Evolutionary conservation across 2,329 filamentous ascomycete genomes (phyloP), one percentile per base, ranked within the genome.

Genomic region (Nigrograna mackinnonii): DNA sequence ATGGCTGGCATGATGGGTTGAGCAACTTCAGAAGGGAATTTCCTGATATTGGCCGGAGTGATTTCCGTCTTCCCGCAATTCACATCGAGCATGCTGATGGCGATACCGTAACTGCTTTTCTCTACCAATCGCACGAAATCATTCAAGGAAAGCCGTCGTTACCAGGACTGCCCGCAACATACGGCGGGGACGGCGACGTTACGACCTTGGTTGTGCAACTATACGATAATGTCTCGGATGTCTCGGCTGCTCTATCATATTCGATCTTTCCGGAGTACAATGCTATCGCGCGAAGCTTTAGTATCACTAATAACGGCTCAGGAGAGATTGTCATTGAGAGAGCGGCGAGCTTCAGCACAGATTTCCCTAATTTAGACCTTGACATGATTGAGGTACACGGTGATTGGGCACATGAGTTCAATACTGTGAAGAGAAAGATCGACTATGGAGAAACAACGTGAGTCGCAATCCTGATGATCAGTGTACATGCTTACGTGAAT

Each of bases 211-310:
- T 79, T 7, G 71, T 86, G 0, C 75, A 76, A 39, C 54, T 86
- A 35, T 78, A 78, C 48, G 83, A 86, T 56, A 78, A 43, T 21
- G 75, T 79, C 51, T 83, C 79, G 30, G 70, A 76, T 13, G 71
- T 86, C 4, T 76, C 73, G 0, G 83, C 80, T 0, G 80, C 82
- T 20, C 57, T 86, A 40, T 77, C 73, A 0, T 86, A 86, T 56
- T 86, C 82, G 0, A 72, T 86, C 34, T 86, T 86, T 44, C 82
- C 82, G 0, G 66, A 73, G 35, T 77, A 82, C 50, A 80, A 85
- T 53, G 80, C 83, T 11, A 72, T 86, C 34, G 79, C 78, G 3
- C 72, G 83, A 18, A 85, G 81, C 56, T 82, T 83, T 51, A 77
- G 74, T 19, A 73, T 86, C 37, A 82, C 76, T 2, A 86, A 86